Conservation (phyloP, 2,329 filamentous ascomycete species). For the Mollisia scopiformis region DNA sequence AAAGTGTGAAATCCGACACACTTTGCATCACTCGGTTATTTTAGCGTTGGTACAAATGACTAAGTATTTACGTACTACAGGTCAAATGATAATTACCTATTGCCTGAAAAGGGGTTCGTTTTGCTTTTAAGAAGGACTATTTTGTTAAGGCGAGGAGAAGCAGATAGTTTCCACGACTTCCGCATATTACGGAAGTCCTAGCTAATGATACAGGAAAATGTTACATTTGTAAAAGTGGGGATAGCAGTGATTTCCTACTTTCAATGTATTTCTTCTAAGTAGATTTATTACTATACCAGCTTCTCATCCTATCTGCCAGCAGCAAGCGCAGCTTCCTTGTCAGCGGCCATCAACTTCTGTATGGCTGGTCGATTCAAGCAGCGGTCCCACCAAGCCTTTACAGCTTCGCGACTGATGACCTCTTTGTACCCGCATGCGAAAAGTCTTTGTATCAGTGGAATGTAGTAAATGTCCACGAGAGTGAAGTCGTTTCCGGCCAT, state of each 20-base stretch:
- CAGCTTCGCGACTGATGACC: conserved; percentile 40
- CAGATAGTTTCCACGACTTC: too few relatives aligned
- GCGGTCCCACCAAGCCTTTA: conserved; percentile 47
- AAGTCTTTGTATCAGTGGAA: conserved; percentile 47
- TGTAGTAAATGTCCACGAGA: conserved; percentile 51
- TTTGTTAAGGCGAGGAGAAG: too few relatives aligned
- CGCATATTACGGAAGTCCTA: too few relatives aligned
- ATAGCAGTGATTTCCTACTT: too few relatives aligned
- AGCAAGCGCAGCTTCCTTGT: conserved; percentile 38
- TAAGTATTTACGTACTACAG: too few relatives aligned
- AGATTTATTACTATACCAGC: conserved; percentile 14
- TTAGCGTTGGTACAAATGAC: too few relatives aligned
- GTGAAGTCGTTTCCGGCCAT: conserved; percentile 49
- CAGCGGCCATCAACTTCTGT: conserved; percentile 39
- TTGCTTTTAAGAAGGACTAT: conserved; percentile 7
- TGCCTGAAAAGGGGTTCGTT: not conserved
- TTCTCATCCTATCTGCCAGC: conserved; percentile 25
- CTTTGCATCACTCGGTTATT: too few relatives aligned
- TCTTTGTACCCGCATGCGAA: conserved; percentile 44
- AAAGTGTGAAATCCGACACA: too few relatives aligned
- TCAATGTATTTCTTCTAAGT: conserved; percentile 16
- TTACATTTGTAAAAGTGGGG: too few relatives aligned
- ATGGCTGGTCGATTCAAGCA: conserved; percentile 42
- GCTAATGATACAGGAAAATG: too few relatives aligned
- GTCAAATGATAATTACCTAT: too few relatives aligned